Percentiles rank a stretch among this genome's conserved stretches.
phyloP scores from a whole-genome alignment of 371 early-diverging fungal genomes.

The Nosema bombycis region DNA sequence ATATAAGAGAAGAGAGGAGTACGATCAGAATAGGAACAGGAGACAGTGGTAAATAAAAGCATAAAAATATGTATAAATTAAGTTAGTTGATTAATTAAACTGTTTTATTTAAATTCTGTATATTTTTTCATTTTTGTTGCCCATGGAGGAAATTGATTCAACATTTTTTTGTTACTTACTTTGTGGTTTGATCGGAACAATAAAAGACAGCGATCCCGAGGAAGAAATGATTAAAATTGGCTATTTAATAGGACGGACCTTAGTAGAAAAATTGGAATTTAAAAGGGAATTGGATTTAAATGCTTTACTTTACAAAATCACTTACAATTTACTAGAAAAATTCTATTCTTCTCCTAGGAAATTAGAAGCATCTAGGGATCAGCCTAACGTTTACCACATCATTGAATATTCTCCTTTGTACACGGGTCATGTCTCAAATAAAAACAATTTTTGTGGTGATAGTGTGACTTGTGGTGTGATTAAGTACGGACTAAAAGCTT shows the following conservation, averaged over 20 bases:
- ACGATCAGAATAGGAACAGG: neutral
- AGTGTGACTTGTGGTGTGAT: constrained; percentile 41
- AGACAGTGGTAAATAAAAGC: no score
- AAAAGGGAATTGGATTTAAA: constrained; percentile 37
- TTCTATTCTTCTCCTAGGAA: constrained; percentile 22
- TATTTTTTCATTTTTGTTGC: neutral
- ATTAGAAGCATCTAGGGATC: constrained; percentile 17
- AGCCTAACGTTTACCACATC: constrained; percentile 15
- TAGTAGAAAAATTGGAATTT: constrained; percentile 29
- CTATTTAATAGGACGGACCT: constrained; percentile 17
- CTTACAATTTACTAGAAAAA: constrained; percentile 39
- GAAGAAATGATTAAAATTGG: constrained; percentile 39
- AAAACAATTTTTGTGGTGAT: constrained; percentile 42
- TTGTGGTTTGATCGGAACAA: constrained; percentile 30
- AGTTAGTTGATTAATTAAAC: neutral
- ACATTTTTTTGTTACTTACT: constrained; percentile 23
- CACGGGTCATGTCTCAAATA: constrained; percentile 13
- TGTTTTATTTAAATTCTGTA: neutral
- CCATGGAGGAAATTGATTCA: constrained; percentile 29
- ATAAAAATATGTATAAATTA: no score
- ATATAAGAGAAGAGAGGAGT: neutral
- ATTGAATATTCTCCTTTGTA: constrained; percentile 27
- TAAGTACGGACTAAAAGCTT: constrained; percentile 27
- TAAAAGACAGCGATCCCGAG: constrained; percentile 33
- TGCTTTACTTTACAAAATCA: constrained; percentile 44